Conservation (phyloP, 305 asterid species). For the Fraxinus nigra region DNA sequence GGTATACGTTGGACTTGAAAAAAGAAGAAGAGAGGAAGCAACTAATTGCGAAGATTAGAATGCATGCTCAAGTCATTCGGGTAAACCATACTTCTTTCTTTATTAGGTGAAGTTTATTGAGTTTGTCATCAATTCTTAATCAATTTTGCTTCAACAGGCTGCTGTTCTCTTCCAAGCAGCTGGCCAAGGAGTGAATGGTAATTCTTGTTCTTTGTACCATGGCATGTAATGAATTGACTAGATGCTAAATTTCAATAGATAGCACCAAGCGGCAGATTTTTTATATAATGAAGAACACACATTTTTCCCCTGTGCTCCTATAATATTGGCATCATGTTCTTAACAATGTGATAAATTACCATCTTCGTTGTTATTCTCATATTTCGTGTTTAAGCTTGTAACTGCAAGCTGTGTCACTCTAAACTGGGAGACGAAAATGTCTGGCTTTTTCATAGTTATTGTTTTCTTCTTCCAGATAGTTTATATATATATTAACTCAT, state of each 20-base stretch:
- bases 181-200: slow-evolving; percentile 53
- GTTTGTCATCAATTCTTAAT: slow-evolving; percentile 16
- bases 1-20: slow-evolving; percentile 86
- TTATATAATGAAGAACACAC: background rate
- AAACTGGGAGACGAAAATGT: background rate
- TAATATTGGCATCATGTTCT: background rate
- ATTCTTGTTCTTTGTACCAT: slow-evolving; percentile 11
- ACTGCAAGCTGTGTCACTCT: background rate
- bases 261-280: background rate
- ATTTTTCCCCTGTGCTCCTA: background rate
- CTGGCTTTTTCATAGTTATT: background rate
- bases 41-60: slow-evolving; percentile 71
- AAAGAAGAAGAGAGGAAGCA: slow-evolving; percentile 89
- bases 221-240: background rate
- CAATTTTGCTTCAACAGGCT: slow-evolving; percentile 55
- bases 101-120: background rate
- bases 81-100: slow-evolving; percentile 36
- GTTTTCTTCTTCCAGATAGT: background rate
- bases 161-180: slow-evolving; percentile 92
- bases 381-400: slow-evolving; percentile 5
- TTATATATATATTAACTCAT: slow-evolving; percentile 9
- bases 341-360: background rate
- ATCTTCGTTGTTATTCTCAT: background rate
- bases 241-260: slow-evolving; percentile 8
- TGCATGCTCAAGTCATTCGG: slow-evolving; percentile 97